Percentiles rank a stretch among this genome's conserved stretches.
phyloP scores from a whole-genome alignment of 1,139 yeast species.

The Spencermartinsiella ligniputridi region DNA sequence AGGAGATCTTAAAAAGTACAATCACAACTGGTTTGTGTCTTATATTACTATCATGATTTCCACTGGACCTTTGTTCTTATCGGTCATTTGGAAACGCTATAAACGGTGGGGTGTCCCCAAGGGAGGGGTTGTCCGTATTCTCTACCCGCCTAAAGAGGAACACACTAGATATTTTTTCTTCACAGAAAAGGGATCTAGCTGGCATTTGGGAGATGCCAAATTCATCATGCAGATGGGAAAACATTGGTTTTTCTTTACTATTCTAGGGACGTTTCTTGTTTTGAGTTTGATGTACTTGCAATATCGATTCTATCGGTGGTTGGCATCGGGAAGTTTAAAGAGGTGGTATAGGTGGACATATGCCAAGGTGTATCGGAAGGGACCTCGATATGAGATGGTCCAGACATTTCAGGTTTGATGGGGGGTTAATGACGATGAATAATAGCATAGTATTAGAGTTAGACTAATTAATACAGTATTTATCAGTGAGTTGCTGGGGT shows the following conservation, averaged over 20 bases:
- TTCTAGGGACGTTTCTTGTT: slow-evolving; percentile 62
- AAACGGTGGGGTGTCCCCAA: slow-evolving; percentile 54
- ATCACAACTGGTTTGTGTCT: slow-evolving; percentile 48
- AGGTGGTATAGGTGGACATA: slow-evolving; percentile 7
- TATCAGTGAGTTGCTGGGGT: no score
- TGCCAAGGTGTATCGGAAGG: background rate
- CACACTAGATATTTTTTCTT: slow-evolving; percentile 51
- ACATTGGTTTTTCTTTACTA: slow-evolving; percentile 65
- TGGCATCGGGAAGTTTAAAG: slow-evolving; percentile 13
- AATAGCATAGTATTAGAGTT: no score
- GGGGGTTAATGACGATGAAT: no score
- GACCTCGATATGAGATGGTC: background rate
- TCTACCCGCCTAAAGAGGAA: slow-evolving; percentile 66
- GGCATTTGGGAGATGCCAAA: slow-evolving; percentile 85
- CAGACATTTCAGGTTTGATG: background rate
- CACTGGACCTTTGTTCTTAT: slow-evolving; percentile 85
- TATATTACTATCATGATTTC: slow-evolving; percentile 90
- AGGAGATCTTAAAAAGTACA: slow-evolving; percentile 56
- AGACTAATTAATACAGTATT: no score
- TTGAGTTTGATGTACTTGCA: slow-evolving; percentile 55
- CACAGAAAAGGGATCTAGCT: slow-evolving; percentile 74
- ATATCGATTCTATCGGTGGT: slow-evolving; percentile 30
- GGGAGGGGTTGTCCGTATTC: slow-evolving; percentile 41
- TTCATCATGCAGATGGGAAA: slow-evolving; percentile 65
- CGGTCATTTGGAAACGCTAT: slow-evolving; percentile 84